Evolutionary conservation across 164 flowering plant species (phyloP).

Genomic region (Macadamia tetraphylla): DNA sequence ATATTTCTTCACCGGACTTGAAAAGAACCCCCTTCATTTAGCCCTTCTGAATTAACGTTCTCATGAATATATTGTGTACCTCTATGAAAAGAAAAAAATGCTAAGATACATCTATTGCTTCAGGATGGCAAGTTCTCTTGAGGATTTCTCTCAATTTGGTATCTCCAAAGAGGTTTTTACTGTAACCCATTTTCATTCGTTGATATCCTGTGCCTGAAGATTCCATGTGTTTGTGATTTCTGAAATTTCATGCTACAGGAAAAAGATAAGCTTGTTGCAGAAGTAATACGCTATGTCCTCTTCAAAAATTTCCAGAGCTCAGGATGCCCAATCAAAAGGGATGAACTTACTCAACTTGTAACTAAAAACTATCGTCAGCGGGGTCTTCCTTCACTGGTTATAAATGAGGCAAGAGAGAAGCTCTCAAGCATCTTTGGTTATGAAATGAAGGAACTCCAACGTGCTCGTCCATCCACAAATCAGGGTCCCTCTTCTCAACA

Average conservation of each 20-base stretch:
- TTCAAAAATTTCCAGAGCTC: slow-evolving; percentile 75
- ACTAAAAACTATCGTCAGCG: slow-evolving; percentile 79
- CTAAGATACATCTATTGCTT: no score
- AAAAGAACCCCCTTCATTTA: no score
- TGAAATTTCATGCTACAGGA: slow-evolving; percentile 37
- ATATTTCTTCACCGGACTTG: no score
- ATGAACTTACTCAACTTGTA: slow-evolving; percentile 72
- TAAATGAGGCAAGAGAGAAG: slow-evolving; percentile 68
- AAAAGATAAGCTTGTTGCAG: slow-evolving; percentile 83
- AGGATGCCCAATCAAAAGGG: slow-evolving; percentile 91
- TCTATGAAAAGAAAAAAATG: no score
- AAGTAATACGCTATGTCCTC: slow-evolving; percentile 78
- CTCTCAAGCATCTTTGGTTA: slow-evolving; percentile 74
- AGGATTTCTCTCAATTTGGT: no score
- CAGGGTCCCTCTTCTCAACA: slow-evolving; percentile 53
- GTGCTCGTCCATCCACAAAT: slow-evolving; percentile 50
- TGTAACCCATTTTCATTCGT: no score
- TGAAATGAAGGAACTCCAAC: slow-evolving; percentile 82
- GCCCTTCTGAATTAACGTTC: no score
- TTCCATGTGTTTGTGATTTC: no score
- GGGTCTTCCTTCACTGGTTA: slow-evolving; percentile 60
- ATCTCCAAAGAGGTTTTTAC: no score
- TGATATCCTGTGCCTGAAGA: no score
- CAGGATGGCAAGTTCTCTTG: no score
- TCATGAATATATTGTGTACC: no score